Percentiles rank a stretch among this genome's conserved stretches.
phyloP scores from a whole-genome alignment of 2,329 filamentous ascomycete species.

The Aspergillus fructus region DNA sequence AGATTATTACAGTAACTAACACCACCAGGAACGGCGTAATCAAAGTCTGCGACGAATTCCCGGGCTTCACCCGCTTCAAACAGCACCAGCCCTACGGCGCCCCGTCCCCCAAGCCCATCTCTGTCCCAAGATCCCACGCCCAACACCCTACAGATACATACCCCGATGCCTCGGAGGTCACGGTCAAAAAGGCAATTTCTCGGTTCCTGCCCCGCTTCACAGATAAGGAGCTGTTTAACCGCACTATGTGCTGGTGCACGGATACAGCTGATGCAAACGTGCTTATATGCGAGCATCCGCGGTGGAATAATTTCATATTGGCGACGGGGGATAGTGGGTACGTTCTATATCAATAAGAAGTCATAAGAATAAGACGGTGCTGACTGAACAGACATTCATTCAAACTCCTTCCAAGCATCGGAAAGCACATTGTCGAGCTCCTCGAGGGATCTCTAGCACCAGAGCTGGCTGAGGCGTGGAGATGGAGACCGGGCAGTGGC shows the following conservation, averaged over 20 bases:
- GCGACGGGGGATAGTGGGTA: slow-evolving; percentile 5
- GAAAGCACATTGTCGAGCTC: slow-evolving; percentile 3
- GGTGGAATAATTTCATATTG: neutral
- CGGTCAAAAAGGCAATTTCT: neutral
- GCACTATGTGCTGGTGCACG: slow-evolving; percentile 7
- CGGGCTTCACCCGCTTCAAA: slow-evolving; percentile 46
- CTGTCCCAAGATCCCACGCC: slow-evolving; percentile 1
- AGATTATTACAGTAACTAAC: neutral
- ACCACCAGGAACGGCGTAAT: slow-evolving; percentile 25
- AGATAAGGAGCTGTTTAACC: slow-evolving; percentile 1
- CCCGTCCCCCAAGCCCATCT: neutral
- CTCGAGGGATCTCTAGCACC: neutral
- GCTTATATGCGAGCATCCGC: slow-evolving; percentile 3
- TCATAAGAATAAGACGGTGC: neutral
- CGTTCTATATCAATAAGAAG: neutral
- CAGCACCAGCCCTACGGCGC: neutral
- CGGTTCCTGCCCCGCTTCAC: neutral
- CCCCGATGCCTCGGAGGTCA: neutral
- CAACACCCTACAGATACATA: slow-evolving; percentile 1
- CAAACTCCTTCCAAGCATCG: slow-evolving; percentile 3
- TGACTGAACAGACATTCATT: neutral
- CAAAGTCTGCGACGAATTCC: slow-evolving; percentile 52
- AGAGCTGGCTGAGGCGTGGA: neutral
- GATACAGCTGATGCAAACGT: slow-evolving; percentile 1
- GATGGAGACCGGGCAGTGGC: slow-evolving; percentile 3